These are phyloP conservation scores for Beauveria varroae DNA, from an alignment of 2,329 filamentous ascomycete species.

Conservation along the genomic window DNA sequence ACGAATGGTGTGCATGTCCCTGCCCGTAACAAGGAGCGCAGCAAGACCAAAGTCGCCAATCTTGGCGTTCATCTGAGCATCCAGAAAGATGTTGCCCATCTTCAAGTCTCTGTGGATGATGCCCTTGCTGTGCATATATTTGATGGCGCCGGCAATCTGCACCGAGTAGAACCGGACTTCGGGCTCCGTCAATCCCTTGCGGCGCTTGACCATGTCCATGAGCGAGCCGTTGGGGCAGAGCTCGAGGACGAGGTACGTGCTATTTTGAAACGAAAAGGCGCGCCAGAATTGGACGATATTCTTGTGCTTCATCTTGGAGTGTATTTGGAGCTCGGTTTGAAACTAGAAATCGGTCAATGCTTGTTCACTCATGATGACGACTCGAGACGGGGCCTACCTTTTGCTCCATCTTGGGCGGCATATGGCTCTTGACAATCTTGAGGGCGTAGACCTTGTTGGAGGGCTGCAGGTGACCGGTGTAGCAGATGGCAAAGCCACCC, in stretches of 20 bases:
- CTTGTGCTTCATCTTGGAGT: slow-evolving; percentile 93
- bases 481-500: slow-evolving; percentile 77
- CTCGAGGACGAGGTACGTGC: slow-evolving; percentile 90
- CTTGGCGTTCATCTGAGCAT: slow-evolving; percentile 93
- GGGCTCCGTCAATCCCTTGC: slow-evolving; percentile 83
- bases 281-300: slow-evolving; percentile 95
- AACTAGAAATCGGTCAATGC: slow-evolving; percentile 37
- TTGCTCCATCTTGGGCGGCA: slow-evolving; percentile 77
- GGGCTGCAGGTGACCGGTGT: slow-evolving; percentile 60
- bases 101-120: slow-evolving; percentile 97
- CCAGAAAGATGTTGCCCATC: slow-evolving; percentile 96
- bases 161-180: slow-evolving; percentile 92
- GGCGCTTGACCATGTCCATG: slow-evolving; percentile 94
- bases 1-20: slow-evolving; percentile 75
- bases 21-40: slow-evolving; percentile 82
- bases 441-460: slow-evolving; percentile 63
- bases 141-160: slow-evolving; percentile 92
- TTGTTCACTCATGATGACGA: not conserved
- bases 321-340: slow-evolving; percentile 86
- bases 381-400: slow-evolving; percentile 49
- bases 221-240: slow-evolving; percentile 92
- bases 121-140: slow-evolving; percentile 92
- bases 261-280: slow-evolving; percentile 82
- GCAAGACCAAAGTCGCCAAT: slow-evolving; percentile 96
- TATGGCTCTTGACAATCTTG: slow-evolving; percentile 77